Evolutionary conservation across 2,329 filamentous ascomycete genomes (phyloP).

Genomic region (Aspergillus sp.): DNA sequence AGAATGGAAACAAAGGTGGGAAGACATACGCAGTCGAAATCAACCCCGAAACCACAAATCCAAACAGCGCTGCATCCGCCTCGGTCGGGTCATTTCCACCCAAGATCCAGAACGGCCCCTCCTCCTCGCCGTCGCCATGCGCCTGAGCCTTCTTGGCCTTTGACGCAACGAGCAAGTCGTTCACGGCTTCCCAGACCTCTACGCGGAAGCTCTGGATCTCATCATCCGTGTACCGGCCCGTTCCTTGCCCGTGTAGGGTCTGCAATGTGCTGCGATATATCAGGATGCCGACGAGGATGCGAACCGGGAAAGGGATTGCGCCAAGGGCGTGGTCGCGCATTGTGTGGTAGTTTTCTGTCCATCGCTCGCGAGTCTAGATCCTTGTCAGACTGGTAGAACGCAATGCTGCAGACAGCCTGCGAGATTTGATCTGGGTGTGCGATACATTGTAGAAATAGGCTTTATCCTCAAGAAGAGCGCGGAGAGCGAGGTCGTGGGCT

Average conservation of each 20-base stretch:
- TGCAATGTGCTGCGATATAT: constrained; percentile 49
- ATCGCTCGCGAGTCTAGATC: constrained; percentile 56
- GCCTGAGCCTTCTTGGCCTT: constrained; percentile 33
- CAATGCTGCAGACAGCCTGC: background rate
- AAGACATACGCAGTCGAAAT: constrained; percentile 58
- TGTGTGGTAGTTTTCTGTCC: constrained; percentile 62
- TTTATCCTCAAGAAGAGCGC: constrained; percentile 64
- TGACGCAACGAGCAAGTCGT: constrained; percentile 47
- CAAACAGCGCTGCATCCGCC: constrained; percentile 62
- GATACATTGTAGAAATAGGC: constrained; percentile 60
- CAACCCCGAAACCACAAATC: constrained; percentile 59
- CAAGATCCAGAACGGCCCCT: constrained; percentile 61
- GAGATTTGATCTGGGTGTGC: constrained; percentile 12
- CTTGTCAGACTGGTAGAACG: background rate
- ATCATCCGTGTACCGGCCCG: constrained; percentile 53
- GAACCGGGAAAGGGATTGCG: constrained; percentile 57
- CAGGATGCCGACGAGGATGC: constrained; percentile 56
- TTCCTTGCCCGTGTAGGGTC: constrained; percentile 62
- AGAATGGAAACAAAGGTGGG: background rate
- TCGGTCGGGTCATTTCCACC: constrained; percentile 60
- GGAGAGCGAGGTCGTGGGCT: constrained; percentile 57
- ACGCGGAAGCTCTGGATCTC: constrained; percentile 53
- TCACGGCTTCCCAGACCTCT: constrained; percentile 61
- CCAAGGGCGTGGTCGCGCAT: constrained; percentile 60
- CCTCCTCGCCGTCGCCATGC: constrained; percentile 16